Evolutionary conservation across 345 rosid genomes (phyloP).

Genomic region (Sisymbrium altissimum): DNA sequence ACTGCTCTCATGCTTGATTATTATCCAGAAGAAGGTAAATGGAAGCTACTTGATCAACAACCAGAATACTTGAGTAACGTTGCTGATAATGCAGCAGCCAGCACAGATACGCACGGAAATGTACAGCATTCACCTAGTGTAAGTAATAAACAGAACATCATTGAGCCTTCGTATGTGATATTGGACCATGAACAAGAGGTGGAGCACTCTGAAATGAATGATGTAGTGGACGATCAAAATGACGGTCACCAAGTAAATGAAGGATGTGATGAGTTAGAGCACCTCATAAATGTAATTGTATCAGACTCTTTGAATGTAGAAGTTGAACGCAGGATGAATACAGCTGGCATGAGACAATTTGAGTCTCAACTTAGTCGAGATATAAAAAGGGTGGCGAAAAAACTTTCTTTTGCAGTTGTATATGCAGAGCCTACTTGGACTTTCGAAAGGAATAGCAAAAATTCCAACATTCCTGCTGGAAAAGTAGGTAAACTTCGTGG

Average conservation of each 20-base stretch:
- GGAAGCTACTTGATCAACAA: slow-evolving; percentile 86
- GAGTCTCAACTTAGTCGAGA: slow-evolving; percentile 55
- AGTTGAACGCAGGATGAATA: slow-evolving; percentile 62
- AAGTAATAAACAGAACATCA: slow-evolving; percentile 37
- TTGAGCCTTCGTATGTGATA: slow-evolving; percentile 69
- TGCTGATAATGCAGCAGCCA: slow-evolving; percentile 31
- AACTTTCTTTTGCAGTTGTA: slow-evolving; percentile 55
- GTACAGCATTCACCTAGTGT: slow-evolving; percentile 31
- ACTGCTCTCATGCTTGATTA: slow-evolving; percentile 80
- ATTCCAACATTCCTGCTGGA: slow-evolving; percentile 29
- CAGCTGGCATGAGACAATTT: slow-evolving; percentile 54
- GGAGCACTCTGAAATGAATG: slow-evolving; percentile 39
- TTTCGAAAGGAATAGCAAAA: slow-evolving; percentile 36
- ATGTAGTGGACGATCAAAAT: slow-evolving; percentile 22
- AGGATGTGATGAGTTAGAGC: slow-evolving; percentile 46
- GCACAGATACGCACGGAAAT: slow-evolving; percentile 25
- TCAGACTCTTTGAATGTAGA: slow-evolving; percentile 67
- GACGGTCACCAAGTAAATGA: slow-evolving; percentile 29
- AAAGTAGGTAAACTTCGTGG: slow-evolving; percentile 61
- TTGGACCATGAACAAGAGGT: slow-evolving; percentile 51
- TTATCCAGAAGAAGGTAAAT: slow-evolving; percentile 85
- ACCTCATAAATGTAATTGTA: slow-evolving; percentile 55
- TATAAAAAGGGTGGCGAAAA: slow-evolving; percentile 62
- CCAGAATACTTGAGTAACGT: slow-evolving; percentile 42
- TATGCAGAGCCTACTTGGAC: slow-evolving; percentile 37